Base-by-base conservation (phyloP, 805 yeast species). In the Myxozyma udenii region DNA sequence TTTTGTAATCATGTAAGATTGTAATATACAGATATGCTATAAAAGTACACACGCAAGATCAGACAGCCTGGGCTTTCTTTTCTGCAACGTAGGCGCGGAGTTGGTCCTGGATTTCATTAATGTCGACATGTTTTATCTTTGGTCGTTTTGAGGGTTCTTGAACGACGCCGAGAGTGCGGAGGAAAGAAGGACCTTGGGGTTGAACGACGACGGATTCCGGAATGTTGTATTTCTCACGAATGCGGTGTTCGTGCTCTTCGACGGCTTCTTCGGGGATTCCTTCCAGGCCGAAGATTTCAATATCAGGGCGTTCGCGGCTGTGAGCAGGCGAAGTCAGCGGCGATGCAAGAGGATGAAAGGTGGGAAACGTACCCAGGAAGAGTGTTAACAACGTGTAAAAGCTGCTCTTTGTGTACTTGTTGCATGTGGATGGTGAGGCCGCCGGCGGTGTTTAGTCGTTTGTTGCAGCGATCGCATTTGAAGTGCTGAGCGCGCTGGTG, bases 231-330 rank as follows among this genome's bases (percentile, higher is more conserved):
- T 55, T 52, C 22, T 55, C 48, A 16, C 53, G 36, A 14, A 61
- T 50, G 25, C 39, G 35, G 3, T 33, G 47, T 33, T 58, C 61
- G 48, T 51, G 62, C 16, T 43, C 55, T 23, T 44, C 44, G 5
- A 61, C 40, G 18, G 59, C 63, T 14, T 44, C 50, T 3, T 50
- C 48, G 0, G 64, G 63, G 32, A 61, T 48, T 26, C 64, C 64
- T 50, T 61, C 64, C 46, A 61, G 44, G 2, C 64, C 64, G 39
- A 61, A 61, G 25, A 61, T 61, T 35, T 61, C 64, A 16, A 61
- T 37, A 33, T 51, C 46, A 2, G 55, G 47, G 21, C 43, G 35
- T 36, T 61, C 61, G 38, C 64, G 58, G 14, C 61, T 60, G 21
- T 22, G 22, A 12, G 37, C 7, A 5, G 30, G 14, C 21, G 36